A percentile compares a stretch with the other conserved stretches of the same genome.
Conservation (phyloP, 495 filamentous ascomycete genomes). For the Corynascus novoguineensis region DNA sequence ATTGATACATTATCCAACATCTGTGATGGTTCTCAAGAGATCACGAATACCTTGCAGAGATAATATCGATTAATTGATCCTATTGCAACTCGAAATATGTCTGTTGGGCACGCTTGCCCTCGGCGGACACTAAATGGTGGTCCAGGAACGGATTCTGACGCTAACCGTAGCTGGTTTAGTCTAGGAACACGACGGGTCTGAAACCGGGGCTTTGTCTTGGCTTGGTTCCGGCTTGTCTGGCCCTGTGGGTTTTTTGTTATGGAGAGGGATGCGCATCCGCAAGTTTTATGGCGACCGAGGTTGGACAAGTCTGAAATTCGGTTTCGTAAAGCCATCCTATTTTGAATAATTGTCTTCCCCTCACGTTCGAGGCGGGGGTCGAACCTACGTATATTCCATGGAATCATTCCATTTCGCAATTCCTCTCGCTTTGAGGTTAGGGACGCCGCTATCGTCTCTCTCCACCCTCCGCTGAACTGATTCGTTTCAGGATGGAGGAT, state of each 20-base stretch:
- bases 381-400: too few relatives aligned
- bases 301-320: background rate
- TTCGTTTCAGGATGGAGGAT: conserved; percentile 3
- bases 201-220: conserved; percentile 26
- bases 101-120: background rate
- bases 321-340: background rate
- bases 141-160: background rate
- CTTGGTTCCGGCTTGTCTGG: too few relatives aligned
- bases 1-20: too few relatives aligned
- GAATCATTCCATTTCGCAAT: too few relatives aligned
- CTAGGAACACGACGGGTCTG: conserved; percentile 30
- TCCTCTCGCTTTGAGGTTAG: background rate
- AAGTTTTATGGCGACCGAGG: background rate
- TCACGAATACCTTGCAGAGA: too few relatives aligned
- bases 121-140: background rate
- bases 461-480: background rate
- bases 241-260: background rate
- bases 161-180: conserved; percentile 15
- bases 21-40: too few relatives aligned
- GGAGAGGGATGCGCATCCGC: background rate
- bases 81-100: background rate
- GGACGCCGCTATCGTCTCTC: background rate
- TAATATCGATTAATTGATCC: too few relatives aligned
- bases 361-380: too few relatives aligned
- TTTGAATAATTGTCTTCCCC: too few relatives aligned